Percentiles rank a stretch among this genome's conserved stretches.
Conservation (phyloP, 345 rosid genomes). For the Acer yangbiense region DNA sequence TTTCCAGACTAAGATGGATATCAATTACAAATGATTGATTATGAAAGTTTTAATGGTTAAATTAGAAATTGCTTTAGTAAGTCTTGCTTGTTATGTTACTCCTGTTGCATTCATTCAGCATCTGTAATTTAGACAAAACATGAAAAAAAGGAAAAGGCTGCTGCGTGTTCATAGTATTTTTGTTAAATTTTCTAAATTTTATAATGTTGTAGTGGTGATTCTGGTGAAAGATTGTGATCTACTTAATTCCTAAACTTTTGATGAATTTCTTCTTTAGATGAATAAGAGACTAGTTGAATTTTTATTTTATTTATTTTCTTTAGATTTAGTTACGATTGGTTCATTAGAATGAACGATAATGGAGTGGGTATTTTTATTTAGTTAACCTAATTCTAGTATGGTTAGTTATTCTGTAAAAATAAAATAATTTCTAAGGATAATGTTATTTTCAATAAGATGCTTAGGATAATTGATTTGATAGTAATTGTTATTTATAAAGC, state of each 20-base stretch:
- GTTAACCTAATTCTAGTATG: neutral
- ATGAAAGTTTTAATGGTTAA: too few relatives aligned
- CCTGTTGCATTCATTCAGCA: constrained; percentile 26
- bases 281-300: neutral
- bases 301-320: neutral
- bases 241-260: neutral
- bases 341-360: neutral
- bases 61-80: constrained; percentile 10
- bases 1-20: too few relatives aligned
- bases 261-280: neutral
- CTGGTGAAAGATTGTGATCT: neutral
- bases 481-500: too few relatives aligned
- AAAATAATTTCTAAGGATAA: too few relatives aligned
- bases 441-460: too few relatives aligned
- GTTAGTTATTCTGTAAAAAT: too few relatives aligned
- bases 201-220: neutral
- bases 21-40: too few relatives aligned
- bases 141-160: neutral
- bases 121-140: constrained; percentile 36
- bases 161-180: constrained; percentile 36
- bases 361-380: neutral
- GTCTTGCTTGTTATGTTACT: constrained; percentile 21
- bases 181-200: neutral
- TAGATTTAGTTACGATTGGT: too few relatives aligned
- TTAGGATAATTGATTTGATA: too few relatives aligned